A percentile compares a stretch with the other conserved stretches of the same genome.
Evolutionary conservation across 75 land plant genomes (phyloP).

Genomic region (Adiantum capillusveneris): DNA sequence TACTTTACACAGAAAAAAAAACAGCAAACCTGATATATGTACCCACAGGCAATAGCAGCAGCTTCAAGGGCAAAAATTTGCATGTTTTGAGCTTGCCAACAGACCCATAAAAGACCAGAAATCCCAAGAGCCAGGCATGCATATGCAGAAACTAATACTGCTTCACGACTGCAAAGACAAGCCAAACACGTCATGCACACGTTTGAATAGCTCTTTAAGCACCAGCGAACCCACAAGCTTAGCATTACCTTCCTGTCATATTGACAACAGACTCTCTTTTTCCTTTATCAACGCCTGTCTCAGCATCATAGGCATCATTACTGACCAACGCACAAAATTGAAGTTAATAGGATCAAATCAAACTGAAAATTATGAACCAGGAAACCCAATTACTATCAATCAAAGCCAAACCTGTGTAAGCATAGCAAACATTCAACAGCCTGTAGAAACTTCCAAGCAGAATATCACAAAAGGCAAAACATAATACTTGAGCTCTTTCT

Average conservation of each 20-base stretch:
- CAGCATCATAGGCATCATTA: slow-evolving; percentile 96
- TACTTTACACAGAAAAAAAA: neutral
- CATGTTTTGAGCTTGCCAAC: slow-evolving; percentile 45
- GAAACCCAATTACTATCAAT: too few species aligned
- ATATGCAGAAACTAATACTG: slow-evolving; percentile 50
- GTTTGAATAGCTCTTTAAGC: neutral
- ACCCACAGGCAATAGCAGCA: slow-evolving; percentile 72
- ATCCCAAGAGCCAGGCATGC: slow-evolving; percentile 56
- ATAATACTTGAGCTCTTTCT: too few species aligned
- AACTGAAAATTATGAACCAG: too few species aligned
- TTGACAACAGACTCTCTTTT: slow-evolving; percentile 98
- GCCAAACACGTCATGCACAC: neutral
- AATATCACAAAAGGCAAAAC: too few species aligned
- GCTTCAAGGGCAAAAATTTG: slow-evolving; percentile 45
- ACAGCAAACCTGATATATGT: slow-evolving; percentile 78
- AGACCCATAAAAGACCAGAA: slow-evolving; percentile 47
- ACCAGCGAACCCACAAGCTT: neutral
- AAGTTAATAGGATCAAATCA: too few species aligned
- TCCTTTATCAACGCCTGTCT: slow-evolving; percentile 87
- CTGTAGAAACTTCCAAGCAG: too few species aligned
- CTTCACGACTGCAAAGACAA: slow-evolving; percentile 40
- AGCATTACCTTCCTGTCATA: slow-evolving; percentile 65
- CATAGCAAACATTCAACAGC: too few species aligned
- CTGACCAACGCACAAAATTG: slow-evolving; percentile 23
- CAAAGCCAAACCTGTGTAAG: too few species aligned